phyloP scores from a whole-genome alignment of 2,329 filamentous ascomycete species.

The Drechmeria coniospora region DNA sequence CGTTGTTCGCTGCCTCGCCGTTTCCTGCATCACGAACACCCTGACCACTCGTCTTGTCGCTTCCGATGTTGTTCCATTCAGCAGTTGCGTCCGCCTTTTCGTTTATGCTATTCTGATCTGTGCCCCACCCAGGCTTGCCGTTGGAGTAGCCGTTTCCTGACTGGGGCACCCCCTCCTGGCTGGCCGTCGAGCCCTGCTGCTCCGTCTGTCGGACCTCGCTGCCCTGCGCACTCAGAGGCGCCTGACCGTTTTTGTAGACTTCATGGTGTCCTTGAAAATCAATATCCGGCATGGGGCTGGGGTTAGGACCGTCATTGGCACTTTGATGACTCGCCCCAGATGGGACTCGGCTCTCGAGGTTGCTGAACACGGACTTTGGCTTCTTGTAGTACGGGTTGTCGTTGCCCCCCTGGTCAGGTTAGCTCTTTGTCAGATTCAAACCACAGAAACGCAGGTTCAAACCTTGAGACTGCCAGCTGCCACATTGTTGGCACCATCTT shows the following conservation, averaged over 20 bases:
- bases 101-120: not conserved
- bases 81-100: not conserved
- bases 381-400: slow-evolving; percentile 13
- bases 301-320: not conserved
- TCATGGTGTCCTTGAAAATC: slow-evolving; percentile 1
- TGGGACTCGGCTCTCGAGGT: slow-evolving; percentile 4
- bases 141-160: too few species aligned
- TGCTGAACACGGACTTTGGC: slow-evolving; percentile 8
- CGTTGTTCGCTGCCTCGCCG: not conserved
- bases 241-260: not conserved
- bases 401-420: slow-evolving; percentile 2
- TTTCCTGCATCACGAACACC: too few species aligned
- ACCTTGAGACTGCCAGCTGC: slow-evolving; percentile 7
- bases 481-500: slow-evolving; percentile 15
- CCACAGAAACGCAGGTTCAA: not conserved
- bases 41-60: too few species aligned
- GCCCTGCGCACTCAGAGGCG: slow-evolving; percentile 2
- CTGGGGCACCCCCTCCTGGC: too few species aligned
- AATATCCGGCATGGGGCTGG: not conserved
- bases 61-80: too few species aligned
- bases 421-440: not conserved
- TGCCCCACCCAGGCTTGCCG: not conserved
- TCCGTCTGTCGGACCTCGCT: slow-evolving; percentile 1
- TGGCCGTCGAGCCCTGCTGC: slow-evolving; percentile 1
- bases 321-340: slow-evolving; percentile 2